Evolutionary conservation across 352 stramenopile species (phyloP).

Genomic region (Pythium sukuiense): DNA sequence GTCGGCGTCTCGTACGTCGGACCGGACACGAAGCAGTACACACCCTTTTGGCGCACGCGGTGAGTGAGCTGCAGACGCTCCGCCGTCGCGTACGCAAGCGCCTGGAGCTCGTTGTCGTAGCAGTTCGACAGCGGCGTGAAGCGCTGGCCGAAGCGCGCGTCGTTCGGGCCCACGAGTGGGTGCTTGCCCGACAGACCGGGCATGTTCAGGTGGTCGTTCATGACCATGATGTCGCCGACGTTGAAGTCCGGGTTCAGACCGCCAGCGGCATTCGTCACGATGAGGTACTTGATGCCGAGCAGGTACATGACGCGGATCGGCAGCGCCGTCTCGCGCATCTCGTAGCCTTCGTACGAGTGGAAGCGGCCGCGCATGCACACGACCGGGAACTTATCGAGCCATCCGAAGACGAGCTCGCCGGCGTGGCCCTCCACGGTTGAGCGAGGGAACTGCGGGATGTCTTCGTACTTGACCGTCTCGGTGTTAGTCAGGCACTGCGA

Average conservation of each 20-base stretch:
- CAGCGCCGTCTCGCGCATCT: constrained; percentile 93
- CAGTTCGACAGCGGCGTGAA: constrained; percentile 96
- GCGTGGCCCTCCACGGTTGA: constrained; percentile 94
- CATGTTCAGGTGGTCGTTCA: constrained; percentile 97
- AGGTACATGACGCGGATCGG: constrained; percentile 95
- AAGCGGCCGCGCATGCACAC: constrained; percentile 96
- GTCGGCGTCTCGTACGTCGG: constrained; percentile 96
- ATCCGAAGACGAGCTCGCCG: constrained; percentile 95
- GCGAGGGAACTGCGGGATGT: constrained; percentile 93
- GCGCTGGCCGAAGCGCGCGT: constrained; percentile 92
- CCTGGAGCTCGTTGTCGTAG: constrained; percentile 90
- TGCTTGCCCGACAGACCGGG: constrained; percentile 92
- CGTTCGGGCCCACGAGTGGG: constrained; percentile 94
- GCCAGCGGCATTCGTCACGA: constrained; percentile 97
- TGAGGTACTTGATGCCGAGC: constrained; percentile 93
- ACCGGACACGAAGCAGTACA: constrained; percentile 96
- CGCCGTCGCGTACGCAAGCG: constrained; percentile 78
- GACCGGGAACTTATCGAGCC: constrained; percentile 76
- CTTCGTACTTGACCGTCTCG: constrained; percentile 91
- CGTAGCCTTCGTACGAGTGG: constrained; percentile 97
- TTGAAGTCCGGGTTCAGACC: constrained; percentile 93
- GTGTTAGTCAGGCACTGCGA: constrained; percentile 88
- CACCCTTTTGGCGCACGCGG: constrained; percentile 84
- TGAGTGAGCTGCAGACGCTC: constrained; percentile 76
- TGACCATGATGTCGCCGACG: constrained; percentile 96